A percentile compares a stretch with the other conserved stretches of the same genome.
Conservation (phyloP, 345 rosid genomes). For the Camelina hispida region DNA sequence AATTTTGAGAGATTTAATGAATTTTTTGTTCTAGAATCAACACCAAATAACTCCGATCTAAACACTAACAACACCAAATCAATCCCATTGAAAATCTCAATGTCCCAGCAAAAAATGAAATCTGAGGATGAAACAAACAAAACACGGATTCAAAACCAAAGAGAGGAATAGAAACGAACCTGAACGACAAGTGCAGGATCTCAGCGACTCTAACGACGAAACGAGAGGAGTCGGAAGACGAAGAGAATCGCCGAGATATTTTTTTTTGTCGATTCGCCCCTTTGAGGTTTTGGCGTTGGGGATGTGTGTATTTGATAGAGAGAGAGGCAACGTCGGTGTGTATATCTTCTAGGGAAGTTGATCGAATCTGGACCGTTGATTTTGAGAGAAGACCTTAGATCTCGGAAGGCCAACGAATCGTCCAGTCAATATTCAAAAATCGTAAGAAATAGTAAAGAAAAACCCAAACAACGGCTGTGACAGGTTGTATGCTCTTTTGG, state of each 20-base stretch:
- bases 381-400: slow-evolving; percentile 23
- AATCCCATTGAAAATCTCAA: slow-evolving; percentile 25
- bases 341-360: background rate
- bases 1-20: background rate
- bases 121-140: background rate
- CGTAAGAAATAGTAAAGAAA: no score
- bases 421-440: background rate
- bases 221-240: slow-evolving; percentile 17
- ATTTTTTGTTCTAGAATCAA: background rate
- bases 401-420: slow-evolving; percentile 37
- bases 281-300: background rate
- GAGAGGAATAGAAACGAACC: slow-evolving; percentile 15
- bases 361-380: slow-evolving; percentile 41
- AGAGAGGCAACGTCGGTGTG: slow-evolving; percentile 15
- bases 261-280: background rate
- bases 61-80: background rate
- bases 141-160: slow-evolving; percentile 7
- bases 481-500: slow-evolving; percentile 38
- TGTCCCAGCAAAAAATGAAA: slow-evolving; percentile 5
- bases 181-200: slow-evolving; percentile 20
- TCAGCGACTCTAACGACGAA: slow-evolving; percentile 28
- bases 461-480: slow-evolving; percentile 16
- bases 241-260: slow-evolving; percentile 20
- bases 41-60: slow-evolving; percentile 15
- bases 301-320: slow-evolving; percentile 8